phyloP scores from a whole-genome alignment of 345 rosid species.

The Eucalyptus sp. region DNA sequence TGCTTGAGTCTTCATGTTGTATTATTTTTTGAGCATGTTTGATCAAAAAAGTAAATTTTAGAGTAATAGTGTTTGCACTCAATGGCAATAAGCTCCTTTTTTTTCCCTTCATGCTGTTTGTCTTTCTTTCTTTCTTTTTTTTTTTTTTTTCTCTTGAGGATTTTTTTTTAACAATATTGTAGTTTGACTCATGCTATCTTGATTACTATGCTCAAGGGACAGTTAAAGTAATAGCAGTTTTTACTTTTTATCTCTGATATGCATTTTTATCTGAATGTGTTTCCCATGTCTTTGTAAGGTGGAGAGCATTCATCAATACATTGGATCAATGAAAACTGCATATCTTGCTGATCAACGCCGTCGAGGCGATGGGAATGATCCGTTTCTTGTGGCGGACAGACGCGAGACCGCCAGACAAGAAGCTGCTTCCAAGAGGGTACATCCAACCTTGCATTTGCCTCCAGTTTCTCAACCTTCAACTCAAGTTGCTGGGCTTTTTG shows the following conservation, averaged over 20 bases:
- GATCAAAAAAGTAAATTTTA: not conserved
- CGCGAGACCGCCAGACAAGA: constrained; percentile 93
- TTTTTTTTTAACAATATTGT: not conserved
- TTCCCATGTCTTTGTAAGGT: constrained; percentile 28
- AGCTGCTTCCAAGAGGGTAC: constrained; percentile 94
- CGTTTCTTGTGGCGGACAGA: constrained; percentile 96
- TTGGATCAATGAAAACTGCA: constrained; percentile 80
- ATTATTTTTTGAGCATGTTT: not conserved
- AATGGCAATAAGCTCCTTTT: not conserved
- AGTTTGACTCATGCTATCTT: not conserved
- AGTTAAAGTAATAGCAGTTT: not conserved
- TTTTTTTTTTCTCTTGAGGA: not conserved
- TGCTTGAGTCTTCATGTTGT: not conserved
- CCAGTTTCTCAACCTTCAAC: constrained; percentile 59
- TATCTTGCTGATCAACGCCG: constrained; percentile 86
- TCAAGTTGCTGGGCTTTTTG: constrained; percentile 52
- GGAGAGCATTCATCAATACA: constrained; percentile 84
- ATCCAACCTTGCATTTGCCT: constrained; percentile 92
- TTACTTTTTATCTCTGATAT: not conserved
- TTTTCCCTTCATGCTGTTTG: not conserved
- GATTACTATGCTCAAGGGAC: not conserved
- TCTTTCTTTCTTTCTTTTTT: not conserved
- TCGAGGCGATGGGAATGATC: constrained; percentile 70
- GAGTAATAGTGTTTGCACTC: not conserved
- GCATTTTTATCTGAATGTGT: not conserved